Evolutionary conservation across 2,329 filamentous ascomycete species (phyloP).

Genomic region (Beauveria pseudobassiana): DNA sequence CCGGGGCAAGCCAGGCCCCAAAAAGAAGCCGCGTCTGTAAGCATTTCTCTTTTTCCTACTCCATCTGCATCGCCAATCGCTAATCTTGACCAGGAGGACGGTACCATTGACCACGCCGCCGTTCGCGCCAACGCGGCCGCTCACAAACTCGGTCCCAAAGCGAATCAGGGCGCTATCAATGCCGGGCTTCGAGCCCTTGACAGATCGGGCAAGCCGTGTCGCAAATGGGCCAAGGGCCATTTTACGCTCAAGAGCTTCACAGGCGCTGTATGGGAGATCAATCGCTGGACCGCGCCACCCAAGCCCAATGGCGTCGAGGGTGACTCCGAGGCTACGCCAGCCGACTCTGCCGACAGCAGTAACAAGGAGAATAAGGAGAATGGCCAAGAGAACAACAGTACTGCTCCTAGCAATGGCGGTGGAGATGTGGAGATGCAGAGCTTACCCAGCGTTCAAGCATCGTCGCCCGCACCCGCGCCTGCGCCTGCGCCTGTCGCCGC

Average conservation of each 20-base stretch:
- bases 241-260: constrained; percentile 91
- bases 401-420: constrained; percentile 34
- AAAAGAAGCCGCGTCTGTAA: constrained; percentile 93
- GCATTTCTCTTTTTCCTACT: constrained; percentile 30
- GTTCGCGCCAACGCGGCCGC: constrained; percentile 40
- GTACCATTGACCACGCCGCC: constrained; percentile 49
- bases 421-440: constrained; percentile 47
- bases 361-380: constrained; percentile 62
- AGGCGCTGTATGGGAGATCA: constrained; percentile 72
- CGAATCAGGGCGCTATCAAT: constrained; percentile 95
- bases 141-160: constrained; percentile 91
- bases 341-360: constrained; percentile 43
- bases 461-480: constrained; percentile 42
- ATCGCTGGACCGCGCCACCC: constrained; percentile 73
- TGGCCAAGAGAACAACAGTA: constrained; percentile 40
- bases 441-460: constrained; percentile 41
- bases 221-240: constrained; percentile 79
- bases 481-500: constrained; percentile 33
- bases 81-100: constrained; percentile 46
- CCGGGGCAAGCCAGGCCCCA: constrained; percentile 84
- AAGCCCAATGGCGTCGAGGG: constrained; percentile 40
- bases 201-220: constrained; percentile 82
- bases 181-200: constrained; percentile 91
- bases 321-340: constrained; percentile 37
- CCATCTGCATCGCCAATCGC: constrained; percentile 7